phyloP scores from a whole-genome alignment of 2,329 filamentous ascomycete species.

The Cladophialophora exuberans region DNA sequence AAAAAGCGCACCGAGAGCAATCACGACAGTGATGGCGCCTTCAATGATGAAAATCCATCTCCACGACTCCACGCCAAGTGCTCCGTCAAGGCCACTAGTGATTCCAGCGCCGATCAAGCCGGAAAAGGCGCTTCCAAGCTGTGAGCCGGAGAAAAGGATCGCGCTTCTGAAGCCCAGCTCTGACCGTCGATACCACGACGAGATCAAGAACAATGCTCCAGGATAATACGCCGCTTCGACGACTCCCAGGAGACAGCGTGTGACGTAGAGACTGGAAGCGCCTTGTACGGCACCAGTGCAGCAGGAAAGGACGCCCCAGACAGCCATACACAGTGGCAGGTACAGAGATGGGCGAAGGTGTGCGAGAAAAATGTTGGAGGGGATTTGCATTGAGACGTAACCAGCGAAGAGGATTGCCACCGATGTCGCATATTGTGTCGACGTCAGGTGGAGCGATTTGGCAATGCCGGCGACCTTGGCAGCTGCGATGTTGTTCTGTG shows the following conservation, averaged over 20 bases:
- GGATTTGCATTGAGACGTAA: conserved; percentile 62
- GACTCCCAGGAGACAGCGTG: conserved; percentile 49
- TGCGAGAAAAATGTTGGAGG: conserved; percentile 44
- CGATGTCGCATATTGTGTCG: conserved; percentile 40
- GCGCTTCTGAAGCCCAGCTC: conserved; percentile 53
- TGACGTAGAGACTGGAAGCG: conserved; percentile 51
- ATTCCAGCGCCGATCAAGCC: conserved; percentile 56
- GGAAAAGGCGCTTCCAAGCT: conserved; percentile 63
- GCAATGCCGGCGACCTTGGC: conserved; percentile 57
- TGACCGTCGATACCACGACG: conserved; percentile 57
- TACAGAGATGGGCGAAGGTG: conserved; percentile 24
- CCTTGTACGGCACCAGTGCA: conserved; percentile 55
- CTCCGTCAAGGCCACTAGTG: conserved; percentile 31
- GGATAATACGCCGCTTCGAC: conserved; percentile 59
- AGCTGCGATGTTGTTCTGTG: conserved; percentile 48
- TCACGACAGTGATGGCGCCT: conserved; percentile 50
- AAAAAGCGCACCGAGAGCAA: conserved; percentile 45
- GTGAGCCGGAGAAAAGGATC: conserved; percentile 61
- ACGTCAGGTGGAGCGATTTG: conserved; percentile 42
- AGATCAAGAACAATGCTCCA: conserved; percentile 60
- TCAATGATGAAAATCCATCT: conserved; percentile 57
- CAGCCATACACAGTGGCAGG: conserved; percentile 6
- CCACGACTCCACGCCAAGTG: conserved; percentile 34
- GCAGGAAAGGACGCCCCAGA: conserved; percentile 42
- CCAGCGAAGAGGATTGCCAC: conserved; percentile 57